These are phyloP conservation scores for Bruguiera parviflora DNA, from an alignment of 345 rosid genomes.

Conservation along the genomic window DNA sequence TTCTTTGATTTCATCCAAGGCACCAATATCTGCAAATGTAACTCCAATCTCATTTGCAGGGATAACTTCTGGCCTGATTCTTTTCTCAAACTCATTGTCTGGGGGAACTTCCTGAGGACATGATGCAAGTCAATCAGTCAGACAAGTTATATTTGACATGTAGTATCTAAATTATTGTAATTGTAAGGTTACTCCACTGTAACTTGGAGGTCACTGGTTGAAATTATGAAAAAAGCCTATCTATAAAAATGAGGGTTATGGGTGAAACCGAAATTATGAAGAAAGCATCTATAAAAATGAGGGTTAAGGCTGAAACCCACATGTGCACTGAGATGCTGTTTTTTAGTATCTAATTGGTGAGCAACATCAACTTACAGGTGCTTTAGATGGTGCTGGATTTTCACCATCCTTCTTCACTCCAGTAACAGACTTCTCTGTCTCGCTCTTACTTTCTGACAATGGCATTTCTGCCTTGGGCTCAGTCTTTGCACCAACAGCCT, in stretches of 20 bases:
- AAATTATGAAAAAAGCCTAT: too few species aligned
- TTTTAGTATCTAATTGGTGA: background rate
- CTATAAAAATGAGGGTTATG: too few species aligned
- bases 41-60: slow-evolving; percentile 95
- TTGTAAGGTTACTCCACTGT: too few species aligned
- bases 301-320: too few species aligned
- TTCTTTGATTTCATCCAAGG: slow-evolving; percentile 85
- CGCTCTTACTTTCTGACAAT: slow-evolving; percentile 53
- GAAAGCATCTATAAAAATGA: too few species aligned
- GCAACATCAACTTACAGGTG: slow-evolving; percentile 42
- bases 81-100: slow-evolving; percentile 94
- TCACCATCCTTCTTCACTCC: slow-evolving; percentile 68
- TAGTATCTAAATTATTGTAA: too few species aligned
- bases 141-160: too few species aligned
- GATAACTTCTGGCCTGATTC: slow-evolving; percentile 97
- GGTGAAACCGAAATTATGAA: too few species aligned
- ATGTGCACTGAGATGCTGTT: background rate
- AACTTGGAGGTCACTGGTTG: too few species aligned
- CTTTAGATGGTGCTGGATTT: slow-evolving; percentile 58
- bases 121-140: slow-evolving; percentile 11
- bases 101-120: slow-evolving; percentile 65
- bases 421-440: slow-evolving; percentile 57
- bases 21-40: slow-evolving; percentile 92
- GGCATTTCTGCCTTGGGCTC: slow-evolving; percentile 50
- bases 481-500: slow-evolving; percentile 48